These are phyloP conservation scores for Debaryomycetaceae sp. DNA, from an alignment of 1,139 yeast species.

Conservation along the genomic window DNA sequence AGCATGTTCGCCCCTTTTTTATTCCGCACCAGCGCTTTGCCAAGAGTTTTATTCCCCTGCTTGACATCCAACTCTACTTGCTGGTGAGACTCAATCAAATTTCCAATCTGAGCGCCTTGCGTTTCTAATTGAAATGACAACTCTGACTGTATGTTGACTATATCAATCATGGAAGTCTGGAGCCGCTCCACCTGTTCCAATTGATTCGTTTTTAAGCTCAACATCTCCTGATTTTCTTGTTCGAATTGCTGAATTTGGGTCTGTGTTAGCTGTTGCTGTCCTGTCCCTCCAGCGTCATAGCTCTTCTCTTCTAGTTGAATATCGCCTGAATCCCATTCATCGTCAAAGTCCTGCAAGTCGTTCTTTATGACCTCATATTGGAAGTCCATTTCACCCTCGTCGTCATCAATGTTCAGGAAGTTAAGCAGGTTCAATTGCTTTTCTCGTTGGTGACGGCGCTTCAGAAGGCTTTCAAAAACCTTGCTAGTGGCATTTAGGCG, in stretches of 20 bases:
- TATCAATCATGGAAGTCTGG: slow-evolving; percentile 73
- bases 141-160: slow-evolving; percentile 69
- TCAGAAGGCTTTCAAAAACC: slow-evolving; percentile 29
- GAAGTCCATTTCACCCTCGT: slow-evolving; percentile 2
- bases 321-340: slow-evolving; percentile 11
- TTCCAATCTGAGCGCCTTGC: slow-evolving; percentile 66
- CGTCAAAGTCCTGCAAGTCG: slow-evolving; percentile 8
- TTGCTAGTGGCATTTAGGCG: slow-evolving; percentile 24
- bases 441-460: slow-evolving; percentile 31
- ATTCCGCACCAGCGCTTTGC: slow-evolving; percentile 60
- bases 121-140: slow-evolving; percentile 62
- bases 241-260: slow-evolving; percentile 62
- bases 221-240: slow-evolving; percentile 59
- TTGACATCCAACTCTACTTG: slow-evolving; percentile 58
- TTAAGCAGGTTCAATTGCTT: slow-evolving; percentile 28
- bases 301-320: not conserved
- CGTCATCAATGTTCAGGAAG: slow-evolving; percentile 27
- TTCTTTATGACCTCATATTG: slow-evolving; percentile 1
- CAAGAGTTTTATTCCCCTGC: slow-evolving; percentile 65
- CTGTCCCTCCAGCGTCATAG: slow-evolving; percentile 2
- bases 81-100: slow-evolving; percentile 60
- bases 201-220: slow-evolving; percentile 54
- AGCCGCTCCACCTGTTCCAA: slow-evolving; percentile 57
- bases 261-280: slow-evolving; percentile 29
- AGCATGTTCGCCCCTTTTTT: slow-evolving; percentile 62